Evolutionary conservation across 2,329 filamentous ascomycete genomes (phyloP), one percentile per base, ranked within the genome.

Genomic region (Alternaria gansuensis): DNA sequence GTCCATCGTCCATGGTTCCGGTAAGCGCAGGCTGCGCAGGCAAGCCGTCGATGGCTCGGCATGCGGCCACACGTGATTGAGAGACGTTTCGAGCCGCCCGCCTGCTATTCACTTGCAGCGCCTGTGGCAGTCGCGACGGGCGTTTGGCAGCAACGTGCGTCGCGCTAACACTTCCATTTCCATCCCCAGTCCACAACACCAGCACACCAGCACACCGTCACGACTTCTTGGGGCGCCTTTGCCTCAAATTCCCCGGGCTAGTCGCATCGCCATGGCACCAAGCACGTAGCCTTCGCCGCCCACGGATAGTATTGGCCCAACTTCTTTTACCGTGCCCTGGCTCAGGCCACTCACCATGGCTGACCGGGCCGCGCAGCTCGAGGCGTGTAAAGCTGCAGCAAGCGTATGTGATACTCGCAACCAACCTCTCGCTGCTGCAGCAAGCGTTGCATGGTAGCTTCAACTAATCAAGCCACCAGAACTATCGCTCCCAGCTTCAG

Each of bases 401-500:
- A 70, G 63, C 57, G 75, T 76, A 72, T 62, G 75, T 76, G 65
- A 66, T 53, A 69, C 56, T 67, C 36, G 51, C 63, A 59, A 61
- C 44, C 44, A 54, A 59, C n/a, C 41, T 45, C 23, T 52, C 14
- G 48, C 44, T 11, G 37, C 36, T 34, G 45, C 23, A 33, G 6
- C 26, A 21, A 50, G 14, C 23, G 14, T 33, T 33, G 8, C n/a
- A 33, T 45, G 24, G 51, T 44, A 39, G 39, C 41, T 31, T 46
- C 37, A 34, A 68, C 70, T 71, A 64, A 72, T 66, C 54, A 52
- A 34, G 29, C 43, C 39, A 43, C 34, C 59, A 74, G 67, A 66
- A 65, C 7, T 70, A 68, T 39, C 66, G 67, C 75, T 79, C 77
- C 59, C 79, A 79, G 69, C 79, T 89, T 68, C 76, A 81, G 59